Evolutionary conservation across 306 rosid genomes (phyloP), one percentile per base, ranked within the genome.

Genomic region (Trichosanthes truncata): DNA sequence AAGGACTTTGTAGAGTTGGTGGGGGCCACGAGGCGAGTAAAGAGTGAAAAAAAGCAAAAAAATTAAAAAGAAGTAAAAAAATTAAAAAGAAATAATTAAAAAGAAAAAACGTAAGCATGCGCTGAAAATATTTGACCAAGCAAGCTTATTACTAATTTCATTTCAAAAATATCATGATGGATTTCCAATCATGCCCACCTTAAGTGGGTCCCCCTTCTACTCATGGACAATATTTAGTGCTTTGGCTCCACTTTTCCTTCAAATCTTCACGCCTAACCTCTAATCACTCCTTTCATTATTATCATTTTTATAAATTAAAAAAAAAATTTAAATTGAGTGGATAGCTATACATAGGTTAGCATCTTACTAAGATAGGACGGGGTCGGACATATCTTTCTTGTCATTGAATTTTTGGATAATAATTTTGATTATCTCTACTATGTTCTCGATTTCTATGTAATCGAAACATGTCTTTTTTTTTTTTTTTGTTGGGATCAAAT

Each of bases 201-300:
- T 23, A 67, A 71, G 36, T 45, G 38, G 77, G 77, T 1, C 57
- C 77, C 13, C 71, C 12, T 17, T 13, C 10, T 63, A 63, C 3
- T 63, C 4, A 63, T 29, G 43, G 71, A 6, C 76, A 71, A 43
- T 12, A 45, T 71, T 7, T 71, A 46, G 77, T 71, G 77, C 21
- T 43, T 71, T 41, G 53, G 76, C 55, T 40, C 76, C 76, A 69
- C 76, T 23, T 52, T 52, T 41, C 6, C 55, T 43, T 71, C 76
- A 71, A 8, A 41, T 71, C 55, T 71, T 71, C 76, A 71, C 77
- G 77, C 77, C 77, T 43, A 71, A 9, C 21, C 77, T 71, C 57
- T 63, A 63, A 63, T 63, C 72, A 63, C 72, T 63, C 72, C 72
- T 63, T 63, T 33, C 72, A 63, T 63, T 63, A 63, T 63, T 33